These are phyloP conservation scores for Phaeosphaeriaceae sp. DNA, from an alignment of 2,329 filamentous ascomycete genomes.

Conservation along the genomic window DNA sequence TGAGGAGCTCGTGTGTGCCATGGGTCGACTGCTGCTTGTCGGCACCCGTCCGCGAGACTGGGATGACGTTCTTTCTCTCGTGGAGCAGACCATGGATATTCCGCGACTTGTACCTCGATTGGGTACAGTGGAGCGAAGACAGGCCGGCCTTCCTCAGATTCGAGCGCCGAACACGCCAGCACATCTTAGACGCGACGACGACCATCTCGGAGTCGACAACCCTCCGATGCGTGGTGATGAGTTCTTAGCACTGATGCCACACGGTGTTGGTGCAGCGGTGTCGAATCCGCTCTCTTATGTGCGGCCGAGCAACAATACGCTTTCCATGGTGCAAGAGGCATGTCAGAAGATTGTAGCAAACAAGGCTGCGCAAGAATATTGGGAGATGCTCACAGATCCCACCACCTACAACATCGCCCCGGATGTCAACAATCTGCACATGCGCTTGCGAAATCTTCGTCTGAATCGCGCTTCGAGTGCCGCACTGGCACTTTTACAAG, in stretches of 20 bases:
- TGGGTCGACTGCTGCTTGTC: conserved; percentile 78
- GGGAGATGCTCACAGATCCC: conserved; percentile 70
- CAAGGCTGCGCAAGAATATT: conserved; percentile 75
- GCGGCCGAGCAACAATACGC: conserved; percentile 59
- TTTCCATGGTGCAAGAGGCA: conserved; percentile 74
- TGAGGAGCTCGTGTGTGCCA: conserved; percentile 78
- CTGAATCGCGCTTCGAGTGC: conserved; percentile 69
- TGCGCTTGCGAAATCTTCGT: conserved; percentile 72
- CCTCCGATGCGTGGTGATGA: conserved; percentile 36
- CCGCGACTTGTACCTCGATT: conserved; percentile 60
- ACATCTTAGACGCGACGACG: conserved; percentile 35
- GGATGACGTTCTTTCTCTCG: conserved; percentile 74
- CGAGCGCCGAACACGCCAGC: conserved; percentile 42
- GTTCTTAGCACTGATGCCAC: conserved; percentile 35
- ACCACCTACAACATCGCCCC: conserved; percentile 68
- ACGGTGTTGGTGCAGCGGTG: conserved; percentile 29
- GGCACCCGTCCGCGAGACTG: conserved; percentile 67
- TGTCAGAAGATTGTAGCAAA: conserved; percentile 67
- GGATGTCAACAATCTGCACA: conserved; percentile 73
- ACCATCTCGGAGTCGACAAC: conserved; percentile 33
- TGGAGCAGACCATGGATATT: conserved; percentile 84
- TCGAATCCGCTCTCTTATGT: conserved; percentile 51
- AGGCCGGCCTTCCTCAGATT: conserved; percentile 40
- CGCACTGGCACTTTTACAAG: conserved; percentile 64
- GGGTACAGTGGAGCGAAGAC: conserved; percentile 34